phyloP scores from a whole-genome alignment of 2,329 filamentous ascomycete genomes.

The Lachnellula cervina region DNA sequence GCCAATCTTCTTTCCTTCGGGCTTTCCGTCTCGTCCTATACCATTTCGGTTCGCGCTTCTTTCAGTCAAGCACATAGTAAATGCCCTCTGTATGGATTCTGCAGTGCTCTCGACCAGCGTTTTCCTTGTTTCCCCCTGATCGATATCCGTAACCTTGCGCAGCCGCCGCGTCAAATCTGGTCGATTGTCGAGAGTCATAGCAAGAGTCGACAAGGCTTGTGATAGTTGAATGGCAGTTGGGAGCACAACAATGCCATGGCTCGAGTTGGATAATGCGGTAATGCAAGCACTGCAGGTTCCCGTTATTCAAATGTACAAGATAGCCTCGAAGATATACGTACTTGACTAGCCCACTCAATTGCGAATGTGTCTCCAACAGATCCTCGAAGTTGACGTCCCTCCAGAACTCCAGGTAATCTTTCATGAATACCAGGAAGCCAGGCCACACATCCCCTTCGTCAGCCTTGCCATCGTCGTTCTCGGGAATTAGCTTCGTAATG shows the following conservation, averaged over 20 bases:
- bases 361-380: constrained; percentile 67
- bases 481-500: constrained; percentile 59
- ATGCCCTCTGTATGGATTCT: constrained; percentile 84
- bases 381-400: constrained; percentile 75
- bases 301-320: constrained; percentile 4
- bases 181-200: constrained; percentile 75
- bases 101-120: constrained; percentile 82
- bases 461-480: constrained; percentile 59
- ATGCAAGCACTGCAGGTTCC: constrained; percentile 62
- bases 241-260: constrained; percentile 75
- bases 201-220: constrained; percentile 72
- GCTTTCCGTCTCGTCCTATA: constrained; percentile 50
- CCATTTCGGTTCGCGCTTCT: constrained; percentile 59
- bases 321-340: constrained; percentile 39
- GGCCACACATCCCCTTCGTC: constrained; percentile 67
- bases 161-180: constrained; percentile 71
- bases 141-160: constrained; percentile 42
- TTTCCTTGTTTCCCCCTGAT: constrained; percentile 64
- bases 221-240: constrained; percentile 80
- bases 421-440: constrained; percentile 73
- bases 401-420: constrained; percentile 75
- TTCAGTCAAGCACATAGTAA: constrained; percentile 84
- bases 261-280: constrained; percentile 73
- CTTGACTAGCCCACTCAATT: constrained; percentile 71
- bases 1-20: constrained; percentile 79